A percentile compares a stretch with the other conserved stretches of the same genome.
phyloP scores from a whole-genome alignment of 1,139 yeast species.

The Blastobotrys persicus region DNA sequence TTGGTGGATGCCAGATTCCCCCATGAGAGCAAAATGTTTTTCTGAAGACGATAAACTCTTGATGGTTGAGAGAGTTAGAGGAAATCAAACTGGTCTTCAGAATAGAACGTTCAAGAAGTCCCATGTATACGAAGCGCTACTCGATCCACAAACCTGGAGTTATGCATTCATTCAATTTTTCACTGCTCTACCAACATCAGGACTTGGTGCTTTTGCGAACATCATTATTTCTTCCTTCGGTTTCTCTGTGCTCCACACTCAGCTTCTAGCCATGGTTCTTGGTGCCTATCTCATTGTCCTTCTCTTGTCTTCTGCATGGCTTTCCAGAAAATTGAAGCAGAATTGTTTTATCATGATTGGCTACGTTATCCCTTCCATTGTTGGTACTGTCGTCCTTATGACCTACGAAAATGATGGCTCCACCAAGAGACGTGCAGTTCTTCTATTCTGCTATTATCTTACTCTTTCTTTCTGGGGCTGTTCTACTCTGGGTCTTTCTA shows the following conservation, averaged over 20 bases:
- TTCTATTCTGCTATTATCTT: conserved; percentile 17
- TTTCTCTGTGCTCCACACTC: conserved; percentile 17
- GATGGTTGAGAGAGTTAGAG: conserved; percentile 49
- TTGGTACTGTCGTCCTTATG: conserved; percentile 15
- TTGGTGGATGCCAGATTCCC: conserved; percentile 48
- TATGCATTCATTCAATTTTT: conserved; percentile 33
- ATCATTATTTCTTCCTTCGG: conserved; percentile 19
- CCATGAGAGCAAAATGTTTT: conserved; percentile 50
- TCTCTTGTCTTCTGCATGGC: conserved; percentile 15
- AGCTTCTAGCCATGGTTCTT: conserved; percentile 16
- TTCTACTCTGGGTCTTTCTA: conserved; percentile 38
- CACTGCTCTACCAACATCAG: conserved; percentile 31
- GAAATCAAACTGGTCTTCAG: conserved; percentile 50
- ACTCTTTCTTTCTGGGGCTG: conserved; percentile 33
- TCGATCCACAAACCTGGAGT: conserved; percentile 45
- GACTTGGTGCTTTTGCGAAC: conserved; percentile 23
- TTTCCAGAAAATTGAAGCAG: conserved; percentile 12
- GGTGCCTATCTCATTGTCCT: conserved; percentile 16
- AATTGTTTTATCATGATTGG: conserved; percentile 15
- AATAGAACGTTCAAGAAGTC: conserved; percentile 47
- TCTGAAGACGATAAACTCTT: conserved; percentile 43
- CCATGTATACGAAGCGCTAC: conserved; percentile 45
- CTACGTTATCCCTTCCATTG: conserved; percentile 15
- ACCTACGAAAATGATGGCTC: conserved; percentile 11
- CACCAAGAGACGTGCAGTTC: conserved; percentile 9